Percentiles rank a stretch among this genome's conserved stretches.
Evolutionary conservation across 768 basidiomycete species (phyloP).

Genomic region (Panus rudis): DNA sequence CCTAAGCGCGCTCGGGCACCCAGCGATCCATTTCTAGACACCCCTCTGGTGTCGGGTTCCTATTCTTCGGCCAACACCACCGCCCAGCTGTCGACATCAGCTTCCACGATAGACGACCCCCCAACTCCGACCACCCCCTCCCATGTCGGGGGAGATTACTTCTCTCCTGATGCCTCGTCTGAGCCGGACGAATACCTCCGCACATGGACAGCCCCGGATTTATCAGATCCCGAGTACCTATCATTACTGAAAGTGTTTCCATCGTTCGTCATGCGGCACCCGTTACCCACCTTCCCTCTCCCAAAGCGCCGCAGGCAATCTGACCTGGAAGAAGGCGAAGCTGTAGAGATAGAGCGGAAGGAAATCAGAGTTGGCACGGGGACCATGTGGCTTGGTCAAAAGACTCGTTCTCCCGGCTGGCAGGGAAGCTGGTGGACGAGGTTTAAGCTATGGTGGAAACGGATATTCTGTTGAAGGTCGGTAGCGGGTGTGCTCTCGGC

Average conservation of each 20-base stretch:
- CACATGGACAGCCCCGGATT: conserved; percentile 76
- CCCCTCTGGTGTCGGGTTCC: conserved; percentile 50
- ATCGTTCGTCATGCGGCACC: conserved; percentile 58
- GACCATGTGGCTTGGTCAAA: conserved; percentile 67
- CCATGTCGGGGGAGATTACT: conserved; percentile 27
- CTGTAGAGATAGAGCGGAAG: conserved; percentile 44
- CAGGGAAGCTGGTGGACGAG: conserved; percentile 75
- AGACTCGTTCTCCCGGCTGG: conserved; percentile 56
- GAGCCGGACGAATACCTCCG: conserved; percentile 61
- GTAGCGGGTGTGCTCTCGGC: conserved; percentile 10
- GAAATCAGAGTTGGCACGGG: conserved; percentile 77
- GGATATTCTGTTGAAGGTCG: conserved; percentile 62
- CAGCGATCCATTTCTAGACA: conserved; percentile 76
- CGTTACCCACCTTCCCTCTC: conserved; percentile 66
- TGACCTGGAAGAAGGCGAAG: conserved; percentile 69
- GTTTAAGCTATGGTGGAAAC: conserved; percentile 74
- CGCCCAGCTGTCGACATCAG: conserved; percentile 24
- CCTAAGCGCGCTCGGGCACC: conserved; percentile 70
- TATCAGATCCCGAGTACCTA: conserved; percentile 67
- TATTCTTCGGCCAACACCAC: conserved; percentile 43
- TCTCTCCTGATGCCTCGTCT: conserved; percentile 22
- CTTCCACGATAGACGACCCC: conserved; percentile 34
- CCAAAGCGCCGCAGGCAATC: conserved; percentile 28
- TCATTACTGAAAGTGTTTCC: conserved; percentile 71
- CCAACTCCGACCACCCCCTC: conserved; percentile 30